Conservation (phyloP, 129 eudicot genomes). For the Artemisia annua region DNA sequence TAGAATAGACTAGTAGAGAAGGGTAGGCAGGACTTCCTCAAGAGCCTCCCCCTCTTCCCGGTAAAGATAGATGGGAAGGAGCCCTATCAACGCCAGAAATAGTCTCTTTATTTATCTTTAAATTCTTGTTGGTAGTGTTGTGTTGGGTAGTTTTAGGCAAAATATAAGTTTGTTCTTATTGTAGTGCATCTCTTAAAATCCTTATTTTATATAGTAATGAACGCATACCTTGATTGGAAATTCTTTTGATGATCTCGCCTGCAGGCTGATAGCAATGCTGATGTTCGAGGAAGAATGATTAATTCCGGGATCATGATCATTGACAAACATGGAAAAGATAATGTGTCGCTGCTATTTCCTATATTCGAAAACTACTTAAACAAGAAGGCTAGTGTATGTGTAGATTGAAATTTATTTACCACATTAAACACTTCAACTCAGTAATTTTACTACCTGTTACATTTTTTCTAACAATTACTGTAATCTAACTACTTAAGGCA, state of each 20-base stretch:
- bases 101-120: background rate
- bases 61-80: too few species aligned
- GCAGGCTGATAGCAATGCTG: conserved; percentile 95
- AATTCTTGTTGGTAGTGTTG: conserved; percentile 3
- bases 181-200: background rate
- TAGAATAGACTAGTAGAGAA: too few species aligned
- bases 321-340: conserved; percentile 97
- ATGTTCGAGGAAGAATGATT: conserved; percentile 97
- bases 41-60: too few species aligned
- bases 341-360: conserved; percentile 83
- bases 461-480: background rate
- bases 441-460: background rate
- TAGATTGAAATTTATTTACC: background rate
- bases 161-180: background rate
- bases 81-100: too few species aligned
- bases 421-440: background rate
- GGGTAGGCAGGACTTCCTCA: too few species aligned
- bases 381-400: conserved; percentile 60
- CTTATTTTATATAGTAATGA: background rate
- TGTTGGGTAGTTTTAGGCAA: background rate
- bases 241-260: conserved; percentile 27
- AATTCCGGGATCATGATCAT: conserved; percentile 97
- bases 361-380: conserved; percentile 95
- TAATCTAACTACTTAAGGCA: conserved; percentile 47
- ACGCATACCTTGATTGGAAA: background rate